These are phyloP conservation scores for Euphrasia confusa DNA, from an alignment of 257 asterid genomes.

Conservation along the genomic window DNA sequence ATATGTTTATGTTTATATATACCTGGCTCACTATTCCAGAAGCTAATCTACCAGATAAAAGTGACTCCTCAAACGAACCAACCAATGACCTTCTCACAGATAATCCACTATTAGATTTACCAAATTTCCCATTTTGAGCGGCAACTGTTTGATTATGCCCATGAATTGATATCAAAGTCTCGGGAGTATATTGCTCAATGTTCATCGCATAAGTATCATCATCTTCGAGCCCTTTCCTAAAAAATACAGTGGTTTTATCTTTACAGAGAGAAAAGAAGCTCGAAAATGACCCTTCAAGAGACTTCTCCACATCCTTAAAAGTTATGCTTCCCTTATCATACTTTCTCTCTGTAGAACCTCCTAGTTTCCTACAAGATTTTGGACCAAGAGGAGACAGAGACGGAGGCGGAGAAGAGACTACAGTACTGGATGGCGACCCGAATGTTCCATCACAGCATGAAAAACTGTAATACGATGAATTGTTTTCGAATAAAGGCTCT, in stretches of 20 bases:
- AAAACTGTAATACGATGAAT: conserved; percentile 31
- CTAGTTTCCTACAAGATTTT: conserved; percentile 40
- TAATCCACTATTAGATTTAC: conserved; percentile 57
- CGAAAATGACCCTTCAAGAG: conserved; percentile 60
- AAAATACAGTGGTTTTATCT: conserved; percentile 26
- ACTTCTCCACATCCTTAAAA: conserved; percentile 58
- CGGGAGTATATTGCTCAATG: conserved; percentile 48
- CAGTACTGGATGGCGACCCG: conserved; percentile 24
- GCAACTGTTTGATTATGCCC: conserved; percentile 34
- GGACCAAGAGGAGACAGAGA: conserved; percentile 89
- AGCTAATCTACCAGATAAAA: conserved; percentile 83
- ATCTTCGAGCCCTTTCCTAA: conserved; percentile 36
- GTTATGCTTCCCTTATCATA: conserved; percentile 42
- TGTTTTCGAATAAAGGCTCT: conserved; percentile 44
- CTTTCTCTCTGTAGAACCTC: conserved; percentile 36
- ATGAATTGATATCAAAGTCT: conserved; percentile 35
- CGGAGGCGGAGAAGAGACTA: conserved; percentile 21
- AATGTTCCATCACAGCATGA: conserved; percentile 24
- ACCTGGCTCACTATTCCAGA: conserved; percentile 76
- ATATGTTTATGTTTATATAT: not conserved
- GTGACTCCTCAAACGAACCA: conserved; percentile 93
- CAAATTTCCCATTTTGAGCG: conserved; percentile 46
- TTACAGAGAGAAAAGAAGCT: conserved; percentile 32
- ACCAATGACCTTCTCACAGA: conserved; percentile 78
- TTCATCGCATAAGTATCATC: conserved; percentile 41